A percentile compares a stretch with the other conserved stretches of the same genome.
Conservation (phyloP, 371 early-diverging fungal species). For the Mucor irregularis region DNA sequence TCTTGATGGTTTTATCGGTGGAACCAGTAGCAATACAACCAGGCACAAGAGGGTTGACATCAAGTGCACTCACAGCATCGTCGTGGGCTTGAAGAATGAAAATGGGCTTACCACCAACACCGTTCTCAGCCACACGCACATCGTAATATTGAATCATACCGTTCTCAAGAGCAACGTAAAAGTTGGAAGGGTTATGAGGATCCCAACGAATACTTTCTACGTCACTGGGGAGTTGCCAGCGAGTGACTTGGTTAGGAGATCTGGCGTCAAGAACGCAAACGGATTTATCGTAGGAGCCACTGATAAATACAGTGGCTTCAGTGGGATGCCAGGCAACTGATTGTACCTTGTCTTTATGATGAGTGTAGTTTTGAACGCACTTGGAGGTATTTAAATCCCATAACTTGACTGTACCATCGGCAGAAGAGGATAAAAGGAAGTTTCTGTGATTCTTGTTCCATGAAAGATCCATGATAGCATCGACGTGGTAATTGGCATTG, state of each 20-base stretch:
- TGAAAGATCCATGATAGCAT: conserved; percentile 90
- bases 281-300: conserved; percentile 89
- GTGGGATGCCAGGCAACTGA: conserved; percentile 89
- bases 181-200: conserved; percentile 71
- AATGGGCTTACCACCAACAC: conserved; percentile 55
- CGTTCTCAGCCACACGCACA: conserved; percentile 57
- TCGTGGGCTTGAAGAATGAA: conserved; percentile 94
- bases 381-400: conserved; percentile 85
- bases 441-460: conserved; percentile 90
- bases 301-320: conserved; percentile 82
- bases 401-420: conserved; percentile 94
- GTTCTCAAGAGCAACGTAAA: conserved; percentile 84
- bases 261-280: conserved; percentile 89
- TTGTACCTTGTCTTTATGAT: conserved; percentile 89
- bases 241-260: conserved; percentile 63
- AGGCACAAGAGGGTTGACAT: conserved; percentile 74
- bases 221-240: conserved; percentile 77
- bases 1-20: conserved; percentile 85
- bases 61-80: conserved; percentile 83
- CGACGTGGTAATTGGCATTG: conserved; percentile 83
- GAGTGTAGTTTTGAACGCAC: conserved; percentile 75
- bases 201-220: conserved; percentile 93
- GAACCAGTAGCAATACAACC: conserved; percentile 92
- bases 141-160: conserved; percentile 90
- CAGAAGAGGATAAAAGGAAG: conserved; percentile 89